Evolutionary conservation across 2,329 filamentous ascomycete genomes (phyloP).

Genomic region (Exophiala alcalophila): DNA sequence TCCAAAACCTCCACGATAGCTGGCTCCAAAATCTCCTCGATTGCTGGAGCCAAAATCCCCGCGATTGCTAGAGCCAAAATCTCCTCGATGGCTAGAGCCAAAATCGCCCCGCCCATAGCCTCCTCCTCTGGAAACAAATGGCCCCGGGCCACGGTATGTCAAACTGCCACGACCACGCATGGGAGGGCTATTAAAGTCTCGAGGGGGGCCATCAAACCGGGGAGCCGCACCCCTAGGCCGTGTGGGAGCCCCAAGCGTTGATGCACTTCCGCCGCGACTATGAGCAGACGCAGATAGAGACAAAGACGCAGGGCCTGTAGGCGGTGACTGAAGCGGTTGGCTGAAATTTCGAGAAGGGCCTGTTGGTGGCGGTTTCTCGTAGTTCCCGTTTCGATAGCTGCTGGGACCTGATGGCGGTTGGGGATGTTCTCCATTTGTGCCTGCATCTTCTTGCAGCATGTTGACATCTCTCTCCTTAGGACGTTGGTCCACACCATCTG

Average conservation of each 20-base stretch:
- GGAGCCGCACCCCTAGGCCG: conserved; percentile 44
- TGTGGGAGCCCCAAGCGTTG: conserved; percentile 47
- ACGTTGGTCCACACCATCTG: conserved; percentile 8
- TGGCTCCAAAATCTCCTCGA: conserved; percentile 2
- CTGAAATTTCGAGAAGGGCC: conserved; percentile 35
- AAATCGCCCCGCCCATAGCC: conserved; percentile 22
- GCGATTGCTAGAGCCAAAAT: conserved; percentile 7
- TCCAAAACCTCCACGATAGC: conserved; percentile 10
- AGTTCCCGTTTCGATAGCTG: conserved; percentile 29
- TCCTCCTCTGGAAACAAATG: conserved; percentile 35
- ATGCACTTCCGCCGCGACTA: conserved; percentile 40
- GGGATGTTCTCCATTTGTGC: conserved; percentile 25
- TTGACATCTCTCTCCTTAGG: conserved; percentile 8
- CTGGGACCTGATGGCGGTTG: conserved; percentile 26
- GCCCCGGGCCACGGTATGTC: conserved; percentile 35
- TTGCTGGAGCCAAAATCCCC: conserved; percentile 9
- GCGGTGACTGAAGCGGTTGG: conserved; percentile 32
- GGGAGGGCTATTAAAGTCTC: conserved; percentile 36
- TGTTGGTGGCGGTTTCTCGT: conserved; percentile 31
- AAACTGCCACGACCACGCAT: conserved; percentile 31
- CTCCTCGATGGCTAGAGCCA: conserved; percentile 10
- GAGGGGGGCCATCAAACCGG: conserved; percentile 32
- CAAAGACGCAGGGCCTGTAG: conserved; percentile 40
- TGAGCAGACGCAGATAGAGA: conserved; percentile 38
- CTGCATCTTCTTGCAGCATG: conserved; percentile 25